Percentiles rank a stretch among this genome's conserved stretches.
These are phyloP conservation scores for Pseudogymnoascus sp. DNA, from an alignment of 2,329 filamentous ascomycete species.

Conservation along the genomic window DNA sequence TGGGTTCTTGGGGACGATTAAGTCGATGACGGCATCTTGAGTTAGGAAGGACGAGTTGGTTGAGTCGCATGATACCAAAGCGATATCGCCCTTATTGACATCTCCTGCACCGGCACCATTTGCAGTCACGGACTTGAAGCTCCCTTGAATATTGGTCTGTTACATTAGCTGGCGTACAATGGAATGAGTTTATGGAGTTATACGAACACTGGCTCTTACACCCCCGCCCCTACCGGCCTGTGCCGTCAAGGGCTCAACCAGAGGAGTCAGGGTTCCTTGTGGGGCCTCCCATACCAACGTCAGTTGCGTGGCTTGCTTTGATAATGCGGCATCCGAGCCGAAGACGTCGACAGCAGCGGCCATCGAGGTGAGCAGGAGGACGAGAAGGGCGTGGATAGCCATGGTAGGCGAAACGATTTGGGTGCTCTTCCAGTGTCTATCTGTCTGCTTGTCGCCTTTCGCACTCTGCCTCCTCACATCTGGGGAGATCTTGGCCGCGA, in stretches of 20 bases:
- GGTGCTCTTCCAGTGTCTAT: not conserved
- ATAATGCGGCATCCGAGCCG: not conserved
- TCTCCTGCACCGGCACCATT: not conserved
- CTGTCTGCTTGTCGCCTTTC: not conserved
- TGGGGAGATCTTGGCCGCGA: not conserved
- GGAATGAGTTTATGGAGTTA: not conserved
- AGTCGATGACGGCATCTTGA: not conserved
- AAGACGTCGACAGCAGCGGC: not conserved
- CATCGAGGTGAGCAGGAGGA: not conserved
- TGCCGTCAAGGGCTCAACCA: conserved; percentile 2
- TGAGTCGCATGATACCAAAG: not conserved
- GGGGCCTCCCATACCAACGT: not conserved
- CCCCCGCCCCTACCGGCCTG: not conserved
- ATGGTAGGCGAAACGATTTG: not conserved
- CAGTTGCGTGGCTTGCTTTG: not conserved
- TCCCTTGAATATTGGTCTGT: not conserved
- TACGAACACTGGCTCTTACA: not conserved
- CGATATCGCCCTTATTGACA: not conserved
- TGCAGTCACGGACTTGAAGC: not conserved
- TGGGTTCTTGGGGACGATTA: not conserved
- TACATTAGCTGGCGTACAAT: not conserved
- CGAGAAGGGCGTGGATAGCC: conserved; percentile 1
- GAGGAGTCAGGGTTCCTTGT: not conserved
- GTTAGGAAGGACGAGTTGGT: not conserved
- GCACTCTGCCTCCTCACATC: conserved; percentile 1